Evolutionary conservation across 768 basidiomycete genomes (phyloP), one percentile per base, ranked within the genome.

Genomic region (Termitomyces titanicus): DNA sequence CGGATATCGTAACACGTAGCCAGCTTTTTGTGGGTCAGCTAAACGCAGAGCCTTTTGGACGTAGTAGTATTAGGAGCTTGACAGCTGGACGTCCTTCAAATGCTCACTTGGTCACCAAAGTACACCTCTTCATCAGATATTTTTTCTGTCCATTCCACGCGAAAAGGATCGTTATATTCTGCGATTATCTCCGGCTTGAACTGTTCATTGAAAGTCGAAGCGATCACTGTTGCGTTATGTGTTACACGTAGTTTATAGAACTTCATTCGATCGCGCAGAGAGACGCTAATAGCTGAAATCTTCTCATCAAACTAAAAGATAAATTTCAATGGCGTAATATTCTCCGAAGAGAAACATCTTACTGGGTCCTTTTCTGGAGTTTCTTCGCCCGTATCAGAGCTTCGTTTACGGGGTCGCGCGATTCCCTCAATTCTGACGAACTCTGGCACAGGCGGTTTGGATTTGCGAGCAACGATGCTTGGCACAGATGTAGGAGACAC

Each of bases 171-270:
- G 62, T 92, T 92, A 47, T 83, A 79, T 58, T 93, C 92, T 7
- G 85, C 79, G 35, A 98, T 92, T n/a, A 81, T 81, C 65, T 95
- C 92, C 2, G 92, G 88, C 65, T 84, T 83, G 68, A 93, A 91
- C 56, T 86, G 85, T 55, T 84, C 83, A 65, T 96, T 97, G 69
- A 88, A 93, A 11, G 81, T 83, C 5, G 85, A 81, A 0, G 88
- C 89, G 42, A 89, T 85, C 47, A 74, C 76, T 6, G 82, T 81
- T 39, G 83, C 88, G 67, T 84, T 88, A 20, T 77, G 86, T 22
- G 84, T 92, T 52, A 85, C 87, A 50, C 80, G 81, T 53, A 92
- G 75, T 68, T 92, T 92, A 70, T 92, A 92, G 67, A 92, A 92
- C 29, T 85, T 79, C 90, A 92, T 92, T 50, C 90, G 76, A 51